phyloP scores from a whole-genome alignment of 2,329 filamentous ascomycete genomes.

The Fusarium marasasianum region DNA sequence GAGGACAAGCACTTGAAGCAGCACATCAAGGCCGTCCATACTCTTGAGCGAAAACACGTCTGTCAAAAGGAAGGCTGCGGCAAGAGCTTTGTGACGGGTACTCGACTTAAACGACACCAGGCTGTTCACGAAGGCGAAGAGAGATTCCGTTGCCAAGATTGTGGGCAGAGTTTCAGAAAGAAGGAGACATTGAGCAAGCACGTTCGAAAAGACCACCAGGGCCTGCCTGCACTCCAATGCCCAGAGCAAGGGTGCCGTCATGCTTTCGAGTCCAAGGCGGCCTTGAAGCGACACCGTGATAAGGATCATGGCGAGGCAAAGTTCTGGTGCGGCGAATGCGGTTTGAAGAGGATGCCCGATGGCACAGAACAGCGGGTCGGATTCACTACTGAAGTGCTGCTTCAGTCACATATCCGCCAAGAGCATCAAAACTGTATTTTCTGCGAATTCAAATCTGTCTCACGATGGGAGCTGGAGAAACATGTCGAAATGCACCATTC shows the following conservation, averaged over 20 bases:
- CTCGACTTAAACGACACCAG: constrained; percentile 78
- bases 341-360: constrained; percentile 50
- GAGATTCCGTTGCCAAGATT: constrained; percentile 78
- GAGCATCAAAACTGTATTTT: constrained; percentile 80
- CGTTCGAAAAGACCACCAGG: constrained; percentile 78
- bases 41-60: constrained; percentile 71
- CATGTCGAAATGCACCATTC: constrained; percentile 85
- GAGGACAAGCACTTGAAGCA: constrained; percentile 87
- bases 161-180: constrained; percentile 84
- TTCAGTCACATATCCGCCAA: constrained; percentile 77
- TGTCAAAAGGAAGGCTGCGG: constrained; percentile 79
- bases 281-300: constrained; percentile 76
- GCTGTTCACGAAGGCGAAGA: constrained; percentile 80
- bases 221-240: constrained; percentile 77
- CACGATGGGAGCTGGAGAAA: constrained; percentile 73
- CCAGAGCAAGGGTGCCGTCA: constrained; percentile 67
- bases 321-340: constrained; percentile 83
- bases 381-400: constrained; percentile 76
- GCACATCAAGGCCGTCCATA: constrained; percentile 86
- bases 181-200: constrained; percentile 87
- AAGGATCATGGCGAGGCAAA: constrained; percentile 74
- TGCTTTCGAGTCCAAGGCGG: constrained; percentile 77
- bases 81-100: constrained; percentile 84
- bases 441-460: constrained; percentile 75
- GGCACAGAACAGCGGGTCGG: constrained; percentile 57